These are phyloP conservation scores for Chalciporus pseudorubinellus DNA, from an alignment of 768 basidiomycete genomes.

Conservation along the genomic window DNA sequence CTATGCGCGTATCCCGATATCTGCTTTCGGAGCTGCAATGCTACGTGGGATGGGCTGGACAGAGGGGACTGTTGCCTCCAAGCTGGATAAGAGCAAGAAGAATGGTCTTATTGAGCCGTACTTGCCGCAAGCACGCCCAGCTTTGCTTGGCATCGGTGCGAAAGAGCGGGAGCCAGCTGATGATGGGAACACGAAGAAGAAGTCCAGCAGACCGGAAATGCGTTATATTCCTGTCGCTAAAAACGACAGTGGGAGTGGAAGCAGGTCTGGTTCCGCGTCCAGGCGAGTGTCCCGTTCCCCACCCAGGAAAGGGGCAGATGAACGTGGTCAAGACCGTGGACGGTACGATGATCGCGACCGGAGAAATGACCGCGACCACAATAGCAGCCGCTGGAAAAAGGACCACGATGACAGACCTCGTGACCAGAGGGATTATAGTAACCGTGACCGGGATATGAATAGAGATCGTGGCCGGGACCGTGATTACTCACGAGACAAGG, in stretches of 20 bases:
- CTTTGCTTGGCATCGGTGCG: constrained; percentile 90
- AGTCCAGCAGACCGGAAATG: constrained; percentile 52
- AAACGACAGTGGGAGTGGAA: constrained; percentile 48
- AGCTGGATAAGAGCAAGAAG: constrained; percentile 46
- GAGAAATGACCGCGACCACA: constrained; percentile 11
- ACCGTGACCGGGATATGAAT: constrained; percentile 24
- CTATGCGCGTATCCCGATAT: constrained; percentile 88
- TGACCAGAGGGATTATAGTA: constrained; percentile 17
- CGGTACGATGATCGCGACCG: constrained; percentile 16
- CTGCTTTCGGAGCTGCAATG: constrained; percentile 90
- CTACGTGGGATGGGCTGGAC: constrained; percentile 98
- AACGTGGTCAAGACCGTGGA: constrained; percentile 6
- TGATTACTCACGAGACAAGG: constrained; percentile 31
- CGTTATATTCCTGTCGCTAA: constrained; percentile 84
- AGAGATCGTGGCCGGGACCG: constrained; percentile 32
- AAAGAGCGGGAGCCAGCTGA: constrained; percentile 78
- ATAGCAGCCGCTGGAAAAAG: constrained; percentile 9
- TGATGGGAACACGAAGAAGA: constrained; percentile 60
- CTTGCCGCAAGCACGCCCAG: constrained; percentile 77
- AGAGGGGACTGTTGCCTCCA: constrained; percentile 69
- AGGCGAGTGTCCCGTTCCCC: constrained; percentile 54
- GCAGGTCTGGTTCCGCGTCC: constrained; percentile 42
- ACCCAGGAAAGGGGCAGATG: constrained; percentile 18
- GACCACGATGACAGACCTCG: constrained; percentile 8
- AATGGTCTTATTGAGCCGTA: constrained; percentile 73